phyloP scores from a whole-genome alignment of 2,329 filamentous ascomycete species.

The Aspergillus neoniger region DNA sequence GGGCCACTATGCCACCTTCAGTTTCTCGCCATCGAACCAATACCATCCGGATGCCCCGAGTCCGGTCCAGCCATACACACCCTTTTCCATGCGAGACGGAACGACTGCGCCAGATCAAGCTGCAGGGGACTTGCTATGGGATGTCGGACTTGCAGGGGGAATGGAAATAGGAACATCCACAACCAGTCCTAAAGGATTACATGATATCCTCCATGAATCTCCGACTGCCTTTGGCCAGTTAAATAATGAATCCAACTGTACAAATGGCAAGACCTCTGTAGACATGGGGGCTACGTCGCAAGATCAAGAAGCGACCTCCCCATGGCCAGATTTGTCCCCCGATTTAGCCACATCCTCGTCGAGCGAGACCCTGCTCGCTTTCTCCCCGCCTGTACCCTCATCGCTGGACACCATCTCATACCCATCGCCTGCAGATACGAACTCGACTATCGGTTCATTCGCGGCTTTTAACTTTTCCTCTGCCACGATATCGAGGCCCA shows the following conservation, averaged over 20 bases:
- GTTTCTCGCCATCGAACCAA: constrained; percentile 16
- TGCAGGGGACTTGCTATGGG: constrained; percentile 19
- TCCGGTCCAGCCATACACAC: constrained; percentile 8
- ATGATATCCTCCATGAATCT: constrained; percentile 25
- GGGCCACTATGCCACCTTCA: constrained; percentile 18
- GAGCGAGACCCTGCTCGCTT: constrained; percentile 21
- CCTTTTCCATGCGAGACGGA: constrained; percentile 7
- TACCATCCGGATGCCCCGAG: constrained; percentile 7
- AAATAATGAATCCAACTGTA: constrained; percentile 19
- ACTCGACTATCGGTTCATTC: constrained; percentile 28
- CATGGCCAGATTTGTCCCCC: constrained; percentile 27
- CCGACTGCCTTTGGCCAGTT: constrained; percentile 21
- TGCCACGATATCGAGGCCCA: constrained; percentile 35
- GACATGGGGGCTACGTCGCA: constrained; percentile 23
- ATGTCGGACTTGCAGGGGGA: constrained; percentile 13
- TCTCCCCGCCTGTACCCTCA: constrained; percentile 20
- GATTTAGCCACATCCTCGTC: constrained; percentile 14
- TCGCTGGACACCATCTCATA: constrained; percentile 22
- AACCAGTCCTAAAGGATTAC: constrained; percentile 24
- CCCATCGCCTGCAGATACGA: constrained; percentile 27
- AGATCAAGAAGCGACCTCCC: constrained; percentile 17
- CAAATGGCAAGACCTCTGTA: constrained; percentile 23
- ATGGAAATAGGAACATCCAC: constrained; percentile 20
- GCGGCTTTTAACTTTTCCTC: constrained; percentile 34
- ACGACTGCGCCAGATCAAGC: constrained; percentile 9